Conservation (phyloP, 257 asterid genomes). For the Solanum peruvianum region DNA sequence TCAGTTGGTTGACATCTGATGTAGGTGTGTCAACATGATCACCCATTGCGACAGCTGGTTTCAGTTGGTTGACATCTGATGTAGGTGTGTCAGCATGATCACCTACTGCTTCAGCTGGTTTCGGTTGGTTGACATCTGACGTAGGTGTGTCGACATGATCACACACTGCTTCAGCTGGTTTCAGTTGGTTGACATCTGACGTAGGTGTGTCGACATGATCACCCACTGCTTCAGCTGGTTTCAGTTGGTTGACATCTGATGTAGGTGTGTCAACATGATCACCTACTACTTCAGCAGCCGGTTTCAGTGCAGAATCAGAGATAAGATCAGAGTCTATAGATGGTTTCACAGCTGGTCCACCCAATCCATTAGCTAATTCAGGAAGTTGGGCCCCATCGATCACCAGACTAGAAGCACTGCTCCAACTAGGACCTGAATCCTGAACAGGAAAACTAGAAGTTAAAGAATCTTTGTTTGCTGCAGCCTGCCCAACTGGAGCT, state of each 20-base stretch:
- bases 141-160: constrained; percentile 5
- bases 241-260: constrained; percentile 15
- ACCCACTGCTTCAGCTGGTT: constrained; percentile 22
- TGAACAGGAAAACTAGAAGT: not conserved
- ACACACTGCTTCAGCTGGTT: not conserved
- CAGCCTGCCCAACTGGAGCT: not conserved
- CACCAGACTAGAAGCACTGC: constrained; percentile 18
- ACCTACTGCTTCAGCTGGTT: constrained; percentile 6
- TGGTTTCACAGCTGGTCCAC: not conserved
- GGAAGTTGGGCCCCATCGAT: not conserved
- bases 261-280: constrained; percentile 15
- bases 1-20: constrained; percentile 17
- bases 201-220: constrained; percentile 13
- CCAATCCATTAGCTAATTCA: constrained; percentile 32
- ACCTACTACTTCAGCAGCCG: constrained; percentile 20
- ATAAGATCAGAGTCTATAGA: constrained; percentile 8
- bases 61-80: constrained; percentile 16
- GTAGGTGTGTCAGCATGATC: constrained; percentile 13
- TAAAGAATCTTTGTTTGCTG: not conserved
- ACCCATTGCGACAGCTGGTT: not conserved
- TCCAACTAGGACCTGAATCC: not conserved
- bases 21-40: constrained; percentile 5
- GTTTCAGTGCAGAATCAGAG: constrained; percentile 28
- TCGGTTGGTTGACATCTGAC: constrained; percentile 17
- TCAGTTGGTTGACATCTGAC: constrained; percentile 17